Evolutionary conservation across 495 filamentous ascomycete genomes (phyloP), one percentile per base, ranked within the genome.

Genomic region (Thermothielavioides terrestris): DNA sequence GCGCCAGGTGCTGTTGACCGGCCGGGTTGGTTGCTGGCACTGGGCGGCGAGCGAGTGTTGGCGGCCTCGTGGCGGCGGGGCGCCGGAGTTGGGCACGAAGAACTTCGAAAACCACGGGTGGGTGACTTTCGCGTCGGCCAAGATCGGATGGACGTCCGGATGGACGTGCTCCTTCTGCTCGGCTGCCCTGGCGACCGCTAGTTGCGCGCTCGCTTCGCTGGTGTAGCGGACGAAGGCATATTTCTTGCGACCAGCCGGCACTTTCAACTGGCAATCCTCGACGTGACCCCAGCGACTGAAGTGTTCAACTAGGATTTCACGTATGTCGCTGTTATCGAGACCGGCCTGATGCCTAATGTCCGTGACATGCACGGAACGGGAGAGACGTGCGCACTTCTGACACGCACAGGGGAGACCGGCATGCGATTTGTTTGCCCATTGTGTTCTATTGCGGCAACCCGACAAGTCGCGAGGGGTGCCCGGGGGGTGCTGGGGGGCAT

Each of bases 261-360:
- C 17, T 22, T 26, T 41, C 9, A 49, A 0, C 10, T 7, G 3
- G 17, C 30, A 43, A 1, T 23, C 5, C n/a, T 54, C 39, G 20
- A 54, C 40, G 2, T 44, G 3, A 14, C 52, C 52, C 46, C 46
- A 54, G 6, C 21, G 36, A 7, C 12, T 2, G 18, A 54, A 49
- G 31, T 23, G 45, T 1, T 31, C 22, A 5, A 6, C 14, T 6
- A 53, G 23, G 17, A 9, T 28, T n/a, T 4, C 31, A 4, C 31
- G 11, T 14, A 34, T 34, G 4, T 34, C 4, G 4, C n/a, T 14
- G 31, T n/a, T 34, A 14, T 14, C 11, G 4, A 34, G 4, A 14
- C 12, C n/a, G 7, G 4, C 7, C 31, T 11, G 10, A 9, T 5
- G 7, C 6, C 31, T 9, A 8, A 42, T 14, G 12, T 2, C 11